Base-by-base conservation (phyloP, 768 basidiomycete genomes). In the Pleurotus platypus region DNA sequence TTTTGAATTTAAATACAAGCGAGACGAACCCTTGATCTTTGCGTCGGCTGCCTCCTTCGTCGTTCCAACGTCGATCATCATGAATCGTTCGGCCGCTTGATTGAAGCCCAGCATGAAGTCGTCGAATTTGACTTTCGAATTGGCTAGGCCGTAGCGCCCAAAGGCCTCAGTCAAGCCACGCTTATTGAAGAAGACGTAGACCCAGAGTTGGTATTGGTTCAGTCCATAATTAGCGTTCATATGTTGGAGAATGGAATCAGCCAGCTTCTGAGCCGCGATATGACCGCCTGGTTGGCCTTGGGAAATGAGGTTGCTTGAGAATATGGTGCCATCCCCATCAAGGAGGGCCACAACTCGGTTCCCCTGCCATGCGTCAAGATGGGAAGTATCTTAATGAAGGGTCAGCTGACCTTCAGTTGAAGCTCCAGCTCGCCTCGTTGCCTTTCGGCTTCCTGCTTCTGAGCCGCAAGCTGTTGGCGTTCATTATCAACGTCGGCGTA, bases 31-130 rank as follows among this genome's bases (percentile, higher is more conserved):
- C 77, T 86, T 87, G 66, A 90, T 81, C 70, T 90, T 90, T 45
- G 83, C 78, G 67, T 90, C 87, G 26, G 86, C 87, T 3, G 83
- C 85, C 74, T 90, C 88, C 70, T 90, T 90, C 49, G 77, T 82
- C 58, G 72, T 73, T 48, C 88, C 88, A 50, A 86, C 86, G 68
- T 90, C 88, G 30, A 87, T 76, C 71, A 90, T 82, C 51, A 81
- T 69, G 66, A 89, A 89, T 43, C 84, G 78, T 57, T 83, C 82
- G 12, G 81, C 73, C 9, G 87, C 84, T 68, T 86, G 83, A 67
- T 87, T 88, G 64, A 90, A 88, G 6, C 88, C 88, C 50, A 78
- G 68, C 55, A 85, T 69, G 64, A 90, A 90, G 15, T 85, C 83
- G 3, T 87, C 84, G 61, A 89, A 82, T 49, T 73, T 76, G 40